Evolutionary conservation across 2,329 filamentous ascomycete species (phyloP), one percentile per base, ranked within the genome.

Genomic region (Fusarium duplospermum): DNA sequence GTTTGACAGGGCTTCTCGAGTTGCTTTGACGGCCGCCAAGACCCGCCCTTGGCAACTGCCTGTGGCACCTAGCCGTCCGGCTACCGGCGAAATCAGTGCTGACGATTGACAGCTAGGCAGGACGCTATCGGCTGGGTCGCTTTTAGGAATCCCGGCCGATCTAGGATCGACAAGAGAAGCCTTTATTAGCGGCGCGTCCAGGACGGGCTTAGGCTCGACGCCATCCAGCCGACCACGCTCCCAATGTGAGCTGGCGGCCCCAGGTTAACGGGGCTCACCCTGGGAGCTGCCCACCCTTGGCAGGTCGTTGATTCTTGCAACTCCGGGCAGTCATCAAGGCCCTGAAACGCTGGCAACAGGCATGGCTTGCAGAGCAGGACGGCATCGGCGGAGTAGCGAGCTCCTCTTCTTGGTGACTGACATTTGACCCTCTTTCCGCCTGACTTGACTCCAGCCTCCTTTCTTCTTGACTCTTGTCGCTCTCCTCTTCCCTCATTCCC

Each of bases 81-180:
- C 62, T 74, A 67, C 68, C 52, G 68, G 59, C 62, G 71, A 59
- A 54, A 57, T 62, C 69, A 70, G 69, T 74, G 69, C 75, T 76
- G 66, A 71, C 67, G 69, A 77, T 77, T 78, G 73, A 77, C 76
- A 77, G 71, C 76, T 77, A 67, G 71, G 52, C 31, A 67, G 40
- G 54, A 64, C 73, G 66, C 76, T 77, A 78, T 70, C 63, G 50
- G 24, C 66, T 70, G 31, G 66, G 62, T 63, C 62, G 66, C 67
- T 64, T 36, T 62, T 65, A 45, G 35, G 38, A 68, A 69, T 54
- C 59, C 72, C 74, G 72, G 75, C 60, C 69, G 76, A 78, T 78
- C 76, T 73, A 68, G 75, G 76, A 78, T 78, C 76, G 74, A 74
- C 76, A 66, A 66, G 22, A 65, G 62, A 42, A 54, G 18, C 45